These are phyloP conservation scores for Porpolomopsis calyptriformis DNA, from an alignment of 768 basidiomycete genomes.

Conservation along the genomic window DNA sequence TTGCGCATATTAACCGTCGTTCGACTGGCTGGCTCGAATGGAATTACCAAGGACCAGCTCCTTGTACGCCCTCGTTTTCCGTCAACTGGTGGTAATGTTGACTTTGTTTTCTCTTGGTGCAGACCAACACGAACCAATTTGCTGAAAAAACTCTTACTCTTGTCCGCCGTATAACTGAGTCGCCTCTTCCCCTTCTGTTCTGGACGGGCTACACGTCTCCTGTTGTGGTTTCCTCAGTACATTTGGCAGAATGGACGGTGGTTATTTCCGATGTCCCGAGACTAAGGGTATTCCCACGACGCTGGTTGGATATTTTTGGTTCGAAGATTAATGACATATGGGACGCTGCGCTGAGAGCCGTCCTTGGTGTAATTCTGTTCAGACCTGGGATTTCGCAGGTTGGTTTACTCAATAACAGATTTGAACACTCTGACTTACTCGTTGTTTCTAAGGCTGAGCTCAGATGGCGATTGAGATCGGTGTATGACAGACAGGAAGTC, in stretches of 20 bases:
- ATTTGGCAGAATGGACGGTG: constrained; percentile 47
- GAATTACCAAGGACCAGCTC: constrained; percentile 29
- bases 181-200: constrained; percentile 45
- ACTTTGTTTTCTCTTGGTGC: not conserved
- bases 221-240: constrained; percentile 45
- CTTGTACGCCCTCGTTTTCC: constrained; percentile 20
- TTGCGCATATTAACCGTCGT: constrained; percentile 28
- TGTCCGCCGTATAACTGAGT: constrained; percentile 33
- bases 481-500: constrained; percentile 70
- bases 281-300: constrained; percentile 48
- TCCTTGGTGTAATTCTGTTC: constrained; percentile 54
- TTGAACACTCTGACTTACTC: not conserved
- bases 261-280: constrained; percentile 34
- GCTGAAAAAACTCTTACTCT: constrained; percentile 20
- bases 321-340: constrained; percentile 49
- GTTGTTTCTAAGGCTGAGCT: constrained; percentile 45
- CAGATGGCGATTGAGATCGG: constrained; percentile 56
- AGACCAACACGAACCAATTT: constrained; percentile 13
- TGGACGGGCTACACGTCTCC: constrained; percentile 55
- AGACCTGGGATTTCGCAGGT: constrained; percentile 71
- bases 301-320: constrained; percentile 72
- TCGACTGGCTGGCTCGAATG: constrained; percentile 26
- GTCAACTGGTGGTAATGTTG: not conserved
- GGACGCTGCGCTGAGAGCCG: constrained; percentile 61
- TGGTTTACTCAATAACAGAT: constrained; percentile 15